Conservation (phyloP, 78 protist species). For the Dictyostelium discoideum region dicty_2.7 NC_007090.3:3583001-3583500, state of each 20-base stretch:
- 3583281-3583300: slow-evolving; percentile 96
- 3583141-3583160: slow-evolving; percentile 93
- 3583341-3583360: slow-evolving; percentile 98
- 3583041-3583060: slow-evolving; percentile 92
- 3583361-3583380: slow-evolving; percentile 97
- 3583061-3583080: slow-evolving; percentile 87
- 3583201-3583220: slow-evolving; percentile 99
- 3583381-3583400: slow-evolving; percentile 84
- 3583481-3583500: slow-evolving; percentile 89
- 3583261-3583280: slow-evolving; percentile 99
- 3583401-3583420: slow-evolving; percentile 93
- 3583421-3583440: slow-evolving; percentile 97
- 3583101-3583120: slow-evolving; percentile 98
- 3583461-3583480: slow-evolving; percentile 92
- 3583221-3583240: slow-evolving; percentile 99
- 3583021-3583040: slow-evolving; percentile 93
- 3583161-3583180: slow-evolving; percentile 97
- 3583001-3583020: slow-evolving; percentile 90
- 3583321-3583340: slow-evolving; percentile 99
- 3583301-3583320: slow-evolving; percentile 94
- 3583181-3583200: slow-evolving; percentile 99
- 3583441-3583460: slow-evolving; percentile 91
- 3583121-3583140: slow-evolving; percentile 98
- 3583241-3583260: slow-evolving; percentile 95
- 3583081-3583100: slow-evolving; percentile 94